Conservation (phyloP, 257 asterid species). For the Plantago elongata region DNA sequence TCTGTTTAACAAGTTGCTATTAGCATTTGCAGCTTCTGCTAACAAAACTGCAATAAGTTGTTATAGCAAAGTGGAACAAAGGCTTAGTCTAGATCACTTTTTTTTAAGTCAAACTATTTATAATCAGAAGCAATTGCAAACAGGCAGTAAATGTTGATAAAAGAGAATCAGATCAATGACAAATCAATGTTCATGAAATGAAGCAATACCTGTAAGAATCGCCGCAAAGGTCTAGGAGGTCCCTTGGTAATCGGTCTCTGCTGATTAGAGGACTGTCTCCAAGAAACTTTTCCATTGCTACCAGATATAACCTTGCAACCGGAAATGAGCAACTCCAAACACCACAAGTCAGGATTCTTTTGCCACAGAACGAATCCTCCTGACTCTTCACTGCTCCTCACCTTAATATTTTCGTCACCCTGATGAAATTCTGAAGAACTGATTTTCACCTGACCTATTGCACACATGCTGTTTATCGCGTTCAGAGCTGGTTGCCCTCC, state of each 20-base stretch:
- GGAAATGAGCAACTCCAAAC: slow-evolving; percentile 61
- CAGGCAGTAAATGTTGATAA: too few relatives aligned
- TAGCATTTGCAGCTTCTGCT: not conserved
- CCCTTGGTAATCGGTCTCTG: slow-evolving; percentile 69
- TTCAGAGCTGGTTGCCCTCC: slow-evolving; percentile 79
- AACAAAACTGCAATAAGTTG: too few relatives aligned
- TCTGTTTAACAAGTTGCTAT: too few relatives aligned
- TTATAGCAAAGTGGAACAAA: not conserved
- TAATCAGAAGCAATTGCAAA: not conserved
- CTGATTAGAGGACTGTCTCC: slow-evolving; percentile 93
- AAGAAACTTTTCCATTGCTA: slow-evolving; percentile 63
- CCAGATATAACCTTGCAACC: slow-evolving; percentile 92
- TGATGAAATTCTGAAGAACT: slow-evolving; percentile 79
- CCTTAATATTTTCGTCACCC: slow-evolving; percentile 68
- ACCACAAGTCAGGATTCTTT: slow-evolving; percentile 80
- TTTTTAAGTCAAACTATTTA: not conserved
- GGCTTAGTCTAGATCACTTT: too few relatives aligned
- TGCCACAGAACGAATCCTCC: slow-evolving; percentile 97
- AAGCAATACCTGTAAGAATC: slow-evolving; percentile 64
- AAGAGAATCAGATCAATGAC: too few relatives aligned
- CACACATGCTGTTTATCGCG: slow-evolving; percentile 72
- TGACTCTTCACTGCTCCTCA: slow-evolving; percentile 57
- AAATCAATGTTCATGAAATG: not conserved
- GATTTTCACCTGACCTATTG: slow-evolving; percentile 67
- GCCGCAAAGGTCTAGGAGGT: slow-evolving; percentile 70